Percentiles rank a stretch among this genome's conserved stretches.
Conservation (phyloP, 805 yeast genomes). For the Kregervanrija fluxuum region DNA sequence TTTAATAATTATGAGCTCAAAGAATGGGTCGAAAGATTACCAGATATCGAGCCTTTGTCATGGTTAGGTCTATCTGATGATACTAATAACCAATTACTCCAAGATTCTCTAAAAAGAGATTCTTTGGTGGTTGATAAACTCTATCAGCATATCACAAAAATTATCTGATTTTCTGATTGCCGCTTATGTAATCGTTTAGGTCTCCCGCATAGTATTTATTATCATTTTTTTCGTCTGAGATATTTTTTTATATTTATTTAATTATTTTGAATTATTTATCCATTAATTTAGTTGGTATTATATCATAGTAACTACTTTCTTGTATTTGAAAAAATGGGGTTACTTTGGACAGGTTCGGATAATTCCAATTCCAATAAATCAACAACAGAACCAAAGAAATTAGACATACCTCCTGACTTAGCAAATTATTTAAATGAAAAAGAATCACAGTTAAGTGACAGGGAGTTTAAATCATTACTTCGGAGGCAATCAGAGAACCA, state of each 20-base stretch:
- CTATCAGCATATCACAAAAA: too few relatives aligned
- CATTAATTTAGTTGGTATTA: too few relatives aligned
- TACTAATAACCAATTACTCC: slow-evolving; percentile 6
- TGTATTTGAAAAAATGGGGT: slow-evolving; percentile 11
- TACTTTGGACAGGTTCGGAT: slow-evolving; percentile 7
- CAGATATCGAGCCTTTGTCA: slow-evolving; percentile 36
- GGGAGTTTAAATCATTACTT: slow-evolving; percentile 24
- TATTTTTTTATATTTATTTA: too few relatives aligned
- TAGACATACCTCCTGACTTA: slow-evolving; percentile 20
- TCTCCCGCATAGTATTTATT: too few relatives aligned
- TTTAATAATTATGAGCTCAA: slow-evolving; percentile 22
- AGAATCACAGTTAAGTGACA: slow-evolving; percentile 23
- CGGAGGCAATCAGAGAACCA: slow-evolving; percentile 7
- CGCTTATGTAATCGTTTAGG: too few relatives aligned
- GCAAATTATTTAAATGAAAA: slow-evolving; percentile 18
- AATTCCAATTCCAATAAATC: background rate
- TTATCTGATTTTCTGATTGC: too few relatives aligned
- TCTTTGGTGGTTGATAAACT: too few relatives aligned
- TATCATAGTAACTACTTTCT: background rate
- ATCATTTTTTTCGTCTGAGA: too few relatives aligned
- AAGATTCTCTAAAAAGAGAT: background rate
- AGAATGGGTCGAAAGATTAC: slow-evolving; percentile 47
- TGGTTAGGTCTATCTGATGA: slow-evolving; percentile 23
- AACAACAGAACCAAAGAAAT: background rate
- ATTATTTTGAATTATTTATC: too few relatives aligned